Conservation (phyloP, 495 filamentous ascomycete species). For the Geoglossum glabrum region DNA sequence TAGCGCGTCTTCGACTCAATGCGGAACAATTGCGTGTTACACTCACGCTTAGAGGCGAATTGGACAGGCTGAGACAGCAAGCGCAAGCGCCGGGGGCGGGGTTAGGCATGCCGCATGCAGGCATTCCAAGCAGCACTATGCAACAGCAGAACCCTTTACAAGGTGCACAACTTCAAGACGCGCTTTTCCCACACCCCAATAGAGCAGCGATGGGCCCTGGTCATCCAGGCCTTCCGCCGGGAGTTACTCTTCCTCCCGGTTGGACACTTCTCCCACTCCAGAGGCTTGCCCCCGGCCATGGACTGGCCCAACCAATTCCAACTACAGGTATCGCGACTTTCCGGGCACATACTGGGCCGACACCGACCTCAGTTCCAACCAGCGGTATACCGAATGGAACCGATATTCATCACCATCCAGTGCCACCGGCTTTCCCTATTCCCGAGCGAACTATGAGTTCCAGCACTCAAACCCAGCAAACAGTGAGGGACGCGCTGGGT, state of each 20-base stretch:
- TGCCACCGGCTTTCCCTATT: background rate
- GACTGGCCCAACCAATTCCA: background rate
- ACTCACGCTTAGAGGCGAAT: constrained; percentile 38
- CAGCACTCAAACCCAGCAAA: background rate
- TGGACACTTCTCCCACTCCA: constrained; percentile 58
- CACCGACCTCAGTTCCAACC: background rate
- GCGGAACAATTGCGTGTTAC: constrained; percentile 36
- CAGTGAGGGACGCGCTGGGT: background rate
- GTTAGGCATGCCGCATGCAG: background rate
- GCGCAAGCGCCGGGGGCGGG: background rate
- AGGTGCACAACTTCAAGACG: constrained; percentile 9
- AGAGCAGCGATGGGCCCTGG: constrained; percentile 35
- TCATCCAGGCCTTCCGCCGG: constrained; percentile 48
- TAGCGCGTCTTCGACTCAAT: constrained; percentile 30
- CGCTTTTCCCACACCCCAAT: constrained; percentile 18
- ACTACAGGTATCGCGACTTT: background rate
- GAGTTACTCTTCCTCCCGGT: constrained; percentile 50
- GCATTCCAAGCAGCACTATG: background rate
- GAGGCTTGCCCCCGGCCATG: constrained; percentile 12
- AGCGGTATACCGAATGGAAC: background rate
- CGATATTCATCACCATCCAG: background rate
- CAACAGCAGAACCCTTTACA: constrained; percentile 10
- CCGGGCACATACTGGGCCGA: background rate
- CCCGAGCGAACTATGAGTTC: background rate
- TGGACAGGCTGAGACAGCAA: constrained; percentile 33